Base-by-base conservation (phyloP, 2,329 filamentous ascomycete species). In the Cladosporium sp. region DNA sequence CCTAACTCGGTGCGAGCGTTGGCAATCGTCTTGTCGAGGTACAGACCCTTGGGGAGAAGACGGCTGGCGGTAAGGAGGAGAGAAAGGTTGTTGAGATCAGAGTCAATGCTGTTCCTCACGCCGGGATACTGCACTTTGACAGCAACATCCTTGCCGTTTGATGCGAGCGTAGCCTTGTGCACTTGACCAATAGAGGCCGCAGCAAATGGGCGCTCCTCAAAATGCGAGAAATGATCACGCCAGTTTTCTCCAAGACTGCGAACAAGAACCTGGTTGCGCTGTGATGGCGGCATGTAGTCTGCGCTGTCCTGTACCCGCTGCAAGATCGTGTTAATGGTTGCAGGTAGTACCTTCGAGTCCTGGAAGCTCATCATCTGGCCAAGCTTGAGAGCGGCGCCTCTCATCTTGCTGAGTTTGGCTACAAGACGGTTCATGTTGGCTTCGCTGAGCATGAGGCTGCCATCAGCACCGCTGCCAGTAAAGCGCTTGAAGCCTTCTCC, bases 311-410 rank as follows among this genome's bases (percentile, higher is more conserved):
- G 95, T 0, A 99, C 95, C 6, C 96, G 89, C 76, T 97, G 93
- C 14, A 99, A 82, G 1, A 99, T 92, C 73, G 94, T 87, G 70
- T 96, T 92, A 58, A 99, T 93, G 1, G 91, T 87, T 0, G 86
- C 87, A 0, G 95, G 95, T 11, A 99, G 86, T 88, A 97, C 93
- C 78, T 97, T 98, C 43, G 92, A 88, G 79, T 99, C 95, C 82
- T 99, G 95, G 75, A 99, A 95, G 77, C 93, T 97, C 84, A 99
- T 90, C 91, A 98, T 95, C 81, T 99, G 95, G 0, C 95, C 96
- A 28, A 99, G 80, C 80, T 99, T 99, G 49, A 99, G 83, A n/a
- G 95, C 95, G 6, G 95, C 96, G 43, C 95, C 95, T 73, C 95
- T 88, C 95, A 99, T 99, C 25, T 91, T 90, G 3, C 94, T 98